These are phyloP conservation scores for Hepatocystis sp. DNA, from an alignment of 169 alveolate genomes.

Conservation along the genomic window DNA sequence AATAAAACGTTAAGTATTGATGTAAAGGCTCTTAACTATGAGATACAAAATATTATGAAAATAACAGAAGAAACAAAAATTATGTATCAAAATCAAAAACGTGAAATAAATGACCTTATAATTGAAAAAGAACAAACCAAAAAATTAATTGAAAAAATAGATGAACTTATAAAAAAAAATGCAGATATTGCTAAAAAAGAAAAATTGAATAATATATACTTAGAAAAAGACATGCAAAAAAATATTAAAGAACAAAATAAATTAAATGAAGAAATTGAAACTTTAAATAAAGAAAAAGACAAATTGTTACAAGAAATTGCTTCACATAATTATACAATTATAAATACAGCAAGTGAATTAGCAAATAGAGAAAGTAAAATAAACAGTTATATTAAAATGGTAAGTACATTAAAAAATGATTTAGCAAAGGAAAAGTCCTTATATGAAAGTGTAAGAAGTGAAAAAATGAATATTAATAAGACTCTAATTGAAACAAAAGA, in stretches of 20 bases:
- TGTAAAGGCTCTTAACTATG: constrained; percentile 65
- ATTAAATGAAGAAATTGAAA: constrained; percentile 54
- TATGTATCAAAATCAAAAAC: constrained; percentile 41
- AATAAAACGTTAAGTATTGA: constrained; percentile 37
- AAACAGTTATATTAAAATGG: constrained; percentile 34
- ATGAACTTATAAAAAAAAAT: constrained; percentile 44
- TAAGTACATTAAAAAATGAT: constrained; percentile 48
- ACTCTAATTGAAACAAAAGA: constrained; percentile 90
- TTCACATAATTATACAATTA: constrained; percentile 5
- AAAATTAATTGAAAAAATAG: constrained; percentile 67
- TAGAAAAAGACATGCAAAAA: constrained; percentile 63
- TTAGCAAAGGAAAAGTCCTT: constrained; percentile 49
- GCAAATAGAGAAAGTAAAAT: constrained; percentile 39
- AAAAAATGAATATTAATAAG: constrained; percentile 91
- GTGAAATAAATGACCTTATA: constrained; percentile 56
- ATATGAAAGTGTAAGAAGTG: constrained; percentile 79
- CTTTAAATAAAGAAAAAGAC: constrained; percentile 38
- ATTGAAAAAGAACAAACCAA: constrained; percentile 70
- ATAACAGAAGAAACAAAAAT: constrained; percentile 35
- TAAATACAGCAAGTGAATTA: constrained; percentile 22
- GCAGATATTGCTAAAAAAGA: constrained; percentile 54
- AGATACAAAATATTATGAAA: constrained; percentile 47
- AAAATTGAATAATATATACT: constrained; percentile 16
- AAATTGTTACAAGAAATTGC: constrained; percentile 43
- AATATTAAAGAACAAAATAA: constrained; percentile 61